Evolutionary conservation across 768 basidiomycete species (phyloP).

Genomic region (Panus rudis): DNA sequence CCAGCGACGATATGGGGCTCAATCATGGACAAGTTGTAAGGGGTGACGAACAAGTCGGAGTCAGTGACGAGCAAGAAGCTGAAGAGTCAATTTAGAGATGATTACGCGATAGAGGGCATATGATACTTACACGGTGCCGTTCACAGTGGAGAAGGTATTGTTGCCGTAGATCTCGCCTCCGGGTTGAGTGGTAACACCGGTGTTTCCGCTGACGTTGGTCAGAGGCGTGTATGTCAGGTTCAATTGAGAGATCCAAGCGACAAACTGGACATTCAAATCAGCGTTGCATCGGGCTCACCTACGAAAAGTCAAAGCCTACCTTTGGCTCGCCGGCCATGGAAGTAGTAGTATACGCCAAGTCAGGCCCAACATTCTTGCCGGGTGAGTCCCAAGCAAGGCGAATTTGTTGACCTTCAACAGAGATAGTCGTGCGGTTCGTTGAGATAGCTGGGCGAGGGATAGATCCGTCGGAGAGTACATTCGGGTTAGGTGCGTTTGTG

Average conservation of each 20-base stretch:
- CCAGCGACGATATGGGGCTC: conserved; percentile 50
- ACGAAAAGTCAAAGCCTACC: conserved; percentile 18
- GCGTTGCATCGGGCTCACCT: neutral
- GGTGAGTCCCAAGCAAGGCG: conserved; percentile 49
- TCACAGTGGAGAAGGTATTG: conserved; percentile 34
- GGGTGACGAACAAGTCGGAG: conserved; percentile 42
- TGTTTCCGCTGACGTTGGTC: conserved; percentile 32
- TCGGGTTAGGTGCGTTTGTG: too few relatives aligned
- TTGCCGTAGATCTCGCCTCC: conserved; percentile 37
- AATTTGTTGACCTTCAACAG: conserved; percentile 37
- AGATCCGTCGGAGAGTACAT: conserved; percentile 36
- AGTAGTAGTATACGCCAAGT: conserved; percentile 43
- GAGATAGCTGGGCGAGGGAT: too few relatives aligned
- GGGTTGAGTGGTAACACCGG: conserved; percentile 42
- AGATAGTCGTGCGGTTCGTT: conserved; percentile 46
- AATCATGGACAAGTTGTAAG: conserved; percentile 46
- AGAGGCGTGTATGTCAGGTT: conserved; percentile 53
- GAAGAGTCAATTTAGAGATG: neutral
- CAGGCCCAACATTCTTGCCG: conserved; percentile 41
- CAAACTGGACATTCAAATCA: too few relatives aligned
- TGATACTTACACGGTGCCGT: conserved; percentile 38
- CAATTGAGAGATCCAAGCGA: conserved; percentile 52
- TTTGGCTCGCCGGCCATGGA: conserved; percentile 36
- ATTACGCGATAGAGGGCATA: neutral
- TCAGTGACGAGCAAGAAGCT: conserved; percentile 47